Conservation (phyloP, 345 rosid genomes). For the Microcos paniculata region DNA sequence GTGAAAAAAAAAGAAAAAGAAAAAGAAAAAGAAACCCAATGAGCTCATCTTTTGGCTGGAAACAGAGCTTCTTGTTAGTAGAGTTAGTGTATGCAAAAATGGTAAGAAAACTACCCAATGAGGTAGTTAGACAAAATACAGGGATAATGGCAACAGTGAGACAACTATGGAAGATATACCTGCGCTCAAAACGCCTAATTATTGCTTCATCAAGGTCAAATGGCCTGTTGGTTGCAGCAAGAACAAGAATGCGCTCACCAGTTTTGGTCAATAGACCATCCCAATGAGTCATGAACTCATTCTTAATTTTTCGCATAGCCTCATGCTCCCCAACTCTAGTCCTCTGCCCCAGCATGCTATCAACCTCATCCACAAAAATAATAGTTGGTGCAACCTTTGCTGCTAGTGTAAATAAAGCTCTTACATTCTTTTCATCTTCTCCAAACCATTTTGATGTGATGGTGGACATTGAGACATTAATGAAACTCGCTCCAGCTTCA, state of each 20-base stretch:
- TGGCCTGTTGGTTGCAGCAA: constrained; percentile 99
- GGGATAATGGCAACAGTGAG: not conserved
- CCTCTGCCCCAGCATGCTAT: constrained; percentile 99
- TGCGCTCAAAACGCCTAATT: constrained; percentile 94
- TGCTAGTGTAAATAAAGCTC: constrained; percentile 89
- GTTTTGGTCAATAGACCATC: constrained; percentile 90
- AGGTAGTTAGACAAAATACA: not conserved
- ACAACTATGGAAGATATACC: constrained; percentile 37
- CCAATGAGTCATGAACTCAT: constrained; percentile 99
- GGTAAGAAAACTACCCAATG: not conserved
- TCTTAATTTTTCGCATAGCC: constrained; percentile 97
- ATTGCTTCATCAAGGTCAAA: constrained; percentile 99
- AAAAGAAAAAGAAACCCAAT: not conserved
- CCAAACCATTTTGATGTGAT: constrained; percentile 99
- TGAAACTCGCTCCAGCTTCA: constrained; percentile 99
- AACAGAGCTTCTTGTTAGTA: not conserved
- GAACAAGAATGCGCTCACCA: constrained; percentile 88
- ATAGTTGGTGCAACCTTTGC: constrained; percentile 97
- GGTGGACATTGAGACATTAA: constrained; percentile 98
- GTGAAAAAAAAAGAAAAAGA: not conserved
- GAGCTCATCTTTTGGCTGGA: not conserved
- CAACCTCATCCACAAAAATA: constrained; percentile 96
- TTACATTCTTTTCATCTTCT: constrained; percentile 96
- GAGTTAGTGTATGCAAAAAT: not conserved
- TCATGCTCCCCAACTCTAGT: constrained; percentile 96